Evolutionary conservation across 139 green algal genomes (phyloP), one percentile per base, ranked within the genome.

Genomic region (Raphidocelis subcapitata): DNA sequence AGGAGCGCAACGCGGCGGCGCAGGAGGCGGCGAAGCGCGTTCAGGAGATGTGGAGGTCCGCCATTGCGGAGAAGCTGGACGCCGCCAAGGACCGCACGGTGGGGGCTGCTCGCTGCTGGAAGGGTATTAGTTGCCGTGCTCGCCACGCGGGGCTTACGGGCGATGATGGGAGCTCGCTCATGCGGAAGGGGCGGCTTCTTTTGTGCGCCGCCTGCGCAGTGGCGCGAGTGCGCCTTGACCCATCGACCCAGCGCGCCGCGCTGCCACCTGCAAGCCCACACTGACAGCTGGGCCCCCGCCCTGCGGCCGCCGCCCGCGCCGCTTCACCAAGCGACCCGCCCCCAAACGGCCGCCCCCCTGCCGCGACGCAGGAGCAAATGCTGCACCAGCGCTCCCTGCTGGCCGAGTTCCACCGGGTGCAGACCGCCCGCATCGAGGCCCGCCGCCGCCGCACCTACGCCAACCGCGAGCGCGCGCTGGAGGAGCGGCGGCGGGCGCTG

Each of bases 401-500:
- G 3, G 33, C 70, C 1, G 61, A 66, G n/a, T 36, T 52, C 32
- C 33, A 74, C 52, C 72, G 71, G 26, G 52, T 78, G 33, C 72
- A 73, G 24, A 61, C 75, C 5, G 75, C 79, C 5, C 64, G 65
- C 33, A 33, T 65, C 46, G 75, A 82, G 61, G 73, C 72, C 5
- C 41, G 64, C 54, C 49, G 75, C 5, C 74, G 73, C 31, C 75
- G 54, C 46, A 76, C 69, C 21, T 68, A 75, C 68, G 33, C 57
- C 2, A 29, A 47, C 37, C 80, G 81, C 47, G 37, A 81, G 73
- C 18, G 63, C 47, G 15, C 72, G 41, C 31, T 81, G 62, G 81
- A 82, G 56, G 59, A 41, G 24, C 65, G 62, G n/a, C 61, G 76
- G 3, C 33, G 66, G 26, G n/a, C 44, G 28, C 33, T 81, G 20